Conservation (phyloP, 192 early-diverging fungal genomes). For the Backusella morwellensis region DNA sequence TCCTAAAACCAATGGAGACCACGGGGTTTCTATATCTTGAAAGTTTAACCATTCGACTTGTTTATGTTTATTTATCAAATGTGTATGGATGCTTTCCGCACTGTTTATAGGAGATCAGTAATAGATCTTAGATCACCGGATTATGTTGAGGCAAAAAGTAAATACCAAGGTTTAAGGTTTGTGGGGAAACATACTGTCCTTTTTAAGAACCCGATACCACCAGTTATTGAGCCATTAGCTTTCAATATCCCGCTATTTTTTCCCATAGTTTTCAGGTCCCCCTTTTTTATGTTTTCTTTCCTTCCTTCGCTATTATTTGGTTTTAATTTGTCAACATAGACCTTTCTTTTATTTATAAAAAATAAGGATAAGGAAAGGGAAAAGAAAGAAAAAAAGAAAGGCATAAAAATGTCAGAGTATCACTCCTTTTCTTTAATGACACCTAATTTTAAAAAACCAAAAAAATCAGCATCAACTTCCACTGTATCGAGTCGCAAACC, state of each 20-base stretch:
- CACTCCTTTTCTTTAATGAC: slow-evolving; percentile 6
- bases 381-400: not conserved
- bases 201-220: slow-evolving; percentile 4
- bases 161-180: slow-evolving; percentile 1
- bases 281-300: slow-evolving; percentile 5
- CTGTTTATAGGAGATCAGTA: not conserved
- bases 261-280: slow-evolving; percentile 15
- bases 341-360: not conserved
- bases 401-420: slow-evolving; percentile 10
- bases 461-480: not conserved
- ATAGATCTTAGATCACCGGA: not conserved
- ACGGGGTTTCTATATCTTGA: not conserved
- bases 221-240: slow-evolving; percentile 4
- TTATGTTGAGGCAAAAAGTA: not conserved
- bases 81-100: not conserved
- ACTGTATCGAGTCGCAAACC: not conserved
- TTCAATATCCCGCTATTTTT: slow-evolving; percentile 11
- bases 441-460: not conserved
- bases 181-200: not conserved
- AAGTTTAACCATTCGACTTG: not conserved
- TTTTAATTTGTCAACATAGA: not conserved
- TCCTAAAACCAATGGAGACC: not conserved
- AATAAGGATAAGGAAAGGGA: not conserved
- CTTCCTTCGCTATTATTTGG: not conserved
- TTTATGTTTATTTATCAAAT: not conserved